These are phyloP conservation scores for Anthracocystis setariae DNA, from an alignment of 1,284 basidiomycete genomes.

Conservation along the genomic window DNA sequence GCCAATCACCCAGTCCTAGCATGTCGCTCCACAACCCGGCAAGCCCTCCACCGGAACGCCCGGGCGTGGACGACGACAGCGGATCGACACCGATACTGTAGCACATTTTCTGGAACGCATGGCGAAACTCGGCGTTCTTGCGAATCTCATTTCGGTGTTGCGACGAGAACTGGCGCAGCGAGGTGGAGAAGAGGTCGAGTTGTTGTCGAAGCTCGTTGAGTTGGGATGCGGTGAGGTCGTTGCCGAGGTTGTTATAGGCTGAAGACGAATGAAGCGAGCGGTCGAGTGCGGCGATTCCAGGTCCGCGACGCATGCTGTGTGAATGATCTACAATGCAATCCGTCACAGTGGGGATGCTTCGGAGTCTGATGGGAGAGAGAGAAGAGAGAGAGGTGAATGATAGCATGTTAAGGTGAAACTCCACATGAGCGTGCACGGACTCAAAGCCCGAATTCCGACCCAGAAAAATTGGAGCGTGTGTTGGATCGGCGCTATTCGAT, in stretches of 20 bases:
- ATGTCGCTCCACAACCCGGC: constrained; percentile 86
- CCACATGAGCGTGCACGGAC: not conserved
- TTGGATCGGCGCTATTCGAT: not conserved
- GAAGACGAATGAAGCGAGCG: constrained; percentile 68
- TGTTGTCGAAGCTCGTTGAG: constrained; percentile 82
- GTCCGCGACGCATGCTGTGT: constrained; percentile 71
- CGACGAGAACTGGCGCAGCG: constrained; percentile 82
- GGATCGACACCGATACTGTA: constrained; percentile 93
- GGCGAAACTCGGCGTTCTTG: constrained; percentile 85
- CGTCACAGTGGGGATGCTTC: not conserved
- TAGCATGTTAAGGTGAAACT: not conserved
- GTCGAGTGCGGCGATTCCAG: constrained; percentile 71
- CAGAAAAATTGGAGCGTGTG: not conserved
- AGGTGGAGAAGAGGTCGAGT: constrained; percentile 82
- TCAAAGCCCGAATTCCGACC: constrained; percentile 1
- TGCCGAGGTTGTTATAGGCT: constrained; percentile 82
- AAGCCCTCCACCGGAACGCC: constrained; percentile 71
- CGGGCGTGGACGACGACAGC: constrained; percentile 70
- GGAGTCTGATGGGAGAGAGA: not conserved
- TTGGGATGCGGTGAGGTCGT: constrained; percentile 79
- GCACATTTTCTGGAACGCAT: constrained; percentile 96
- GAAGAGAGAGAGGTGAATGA: not conserved
- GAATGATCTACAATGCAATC: too few species aligned
- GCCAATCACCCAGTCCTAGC: constrained; percentile 88
- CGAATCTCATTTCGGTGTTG: constrained; percentile 85